Evolutionary conservation across 495 filamentous ascomycete genomes (phyloP).

Genomic region (Viridothelium virens): DNA sequence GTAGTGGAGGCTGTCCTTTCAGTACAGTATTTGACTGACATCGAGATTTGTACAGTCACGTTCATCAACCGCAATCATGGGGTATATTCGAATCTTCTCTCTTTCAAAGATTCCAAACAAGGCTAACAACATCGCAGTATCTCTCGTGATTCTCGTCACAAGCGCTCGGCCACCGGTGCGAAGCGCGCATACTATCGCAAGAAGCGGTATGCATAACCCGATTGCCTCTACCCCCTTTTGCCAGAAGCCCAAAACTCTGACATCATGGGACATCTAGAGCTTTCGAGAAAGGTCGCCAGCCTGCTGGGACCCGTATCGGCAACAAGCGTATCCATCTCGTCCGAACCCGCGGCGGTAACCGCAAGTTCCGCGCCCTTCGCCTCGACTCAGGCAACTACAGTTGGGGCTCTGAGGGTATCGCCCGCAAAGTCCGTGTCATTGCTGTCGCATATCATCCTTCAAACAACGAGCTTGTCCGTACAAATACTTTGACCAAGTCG

Average conservation of each 20-base stretch:
- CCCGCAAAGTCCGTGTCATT: constrained; percentile 98
- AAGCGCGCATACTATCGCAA: constrained; percentile 92
- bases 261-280: constrained; percentile 49
- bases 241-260: constrained; percentile 26
- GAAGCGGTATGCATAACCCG: constrained; percentile 60
- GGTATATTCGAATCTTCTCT: constrained; percentile 35
- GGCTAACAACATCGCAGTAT: constrained; percentile 50
- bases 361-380: constrained; percentile 98
- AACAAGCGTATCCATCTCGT: constrained; percentile 97
- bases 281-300: constrained; percentile 99
- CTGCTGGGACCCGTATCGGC: constrained; percentile 98
- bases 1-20: background rate
- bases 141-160: constrained; percentile 97
- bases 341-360: constrained; percentile 97
- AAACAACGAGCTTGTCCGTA: constrained; percentile 99
- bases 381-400: constrained; percentile 99
- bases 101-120: background rate
- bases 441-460: constrained; percentile 96
- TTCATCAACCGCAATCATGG: constrained; percentile 71
- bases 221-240: constrained; percentile 23
- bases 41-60: constrained; percentile 38
- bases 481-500: constrained; percentile 98
- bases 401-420: constrained; percentile 94
- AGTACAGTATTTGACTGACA: constrained; percentile 2
- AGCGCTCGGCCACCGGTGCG: constrained; percentile 94